phyloP scores from a whole-genome alignment of 2,329 filamentous ascomycete genomes.

The Alternaria infectoria region DNA sequence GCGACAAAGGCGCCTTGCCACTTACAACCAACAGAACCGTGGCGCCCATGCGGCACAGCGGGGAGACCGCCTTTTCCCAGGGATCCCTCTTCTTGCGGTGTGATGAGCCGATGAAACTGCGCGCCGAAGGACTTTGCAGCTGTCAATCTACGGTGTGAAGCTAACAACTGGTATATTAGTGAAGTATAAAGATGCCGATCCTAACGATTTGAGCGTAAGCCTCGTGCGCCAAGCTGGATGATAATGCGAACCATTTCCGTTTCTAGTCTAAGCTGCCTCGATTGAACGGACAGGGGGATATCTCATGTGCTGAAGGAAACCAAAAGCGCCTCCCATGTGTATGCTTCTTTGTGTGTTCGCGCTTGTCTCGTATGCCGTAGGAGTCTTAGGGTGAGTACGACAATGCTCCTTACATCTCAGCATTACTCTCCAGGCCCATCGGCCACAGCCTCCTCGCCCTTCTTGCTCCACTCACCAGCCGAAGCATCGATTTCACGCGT shows the following conservation, averaged over 20 bases:
- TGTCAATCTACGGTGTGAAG: not conserved
- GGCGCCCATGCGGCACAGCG: not conserved
- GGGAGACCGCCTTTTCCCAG: not conserved
- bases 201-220: not conserved
- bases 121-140: not conserved
- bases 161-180: not conserved
- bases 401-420: constrained; percentile 21
- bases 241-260: not conserved
- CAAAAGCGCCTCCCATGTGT: not conserved
- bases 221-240: not conserved
- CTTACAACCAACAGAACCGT: not conserved
- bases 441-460: constrained; percentile 32
- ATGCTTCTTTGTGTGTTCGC: constrained; percentile 1
- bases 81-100: not conserved
- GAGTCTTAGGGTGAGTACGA: not conserved
- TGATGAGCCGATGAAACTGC: not conserved
- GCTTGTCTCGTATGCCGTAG: not conserved
- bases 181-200: not conserved
- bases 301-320: constrained; percentile 1
- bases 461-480: constrained; percentile 42
- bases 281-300: not conserved
- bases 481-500: constrained; percentile 33
- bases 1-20: constrained; percentile 20
- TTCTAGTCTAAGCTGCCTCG: not conserved
- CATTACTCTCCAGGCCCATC: constrained; percentile 38